Evolutionary conservation across 139 green algal genomes (phyloP).

Genomic region (Zygnema cylindricum): DNA sequence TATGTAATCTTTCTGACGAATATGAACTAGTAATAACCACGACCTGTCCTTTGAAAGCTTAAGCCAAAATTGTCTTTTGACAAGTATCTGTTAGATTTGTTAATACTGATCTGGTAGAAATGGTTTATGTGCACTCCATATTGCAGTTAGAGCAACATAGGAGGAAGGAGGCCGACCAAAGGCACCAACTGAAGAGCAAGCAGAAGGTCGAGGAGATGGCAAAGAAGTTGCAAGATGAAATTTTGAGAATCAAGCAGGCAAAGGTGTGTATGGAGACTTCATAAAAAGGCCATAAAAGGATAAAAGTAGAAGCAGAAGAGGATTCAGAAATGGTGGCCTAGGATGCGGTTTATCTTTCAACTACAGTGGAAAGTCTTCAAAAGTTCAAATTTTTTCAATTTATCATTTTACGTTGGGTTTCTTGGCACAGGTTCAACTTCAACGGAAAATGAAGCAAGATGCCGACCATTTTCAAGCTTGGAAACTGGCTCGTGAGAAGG

Average conservation of each 20-base stretch:
- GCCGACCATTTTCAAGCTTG: constrained; percentile 35
- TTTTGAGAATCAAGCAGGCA: constrained; percentile 81
- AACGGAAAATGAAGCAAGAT: constrained; percentile 63
- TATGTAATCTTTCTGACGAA: too few species aligned
- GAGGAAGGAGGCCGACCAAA: constrained; percentile 66
- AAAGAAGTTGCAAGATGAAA: constrained; percentile 76
- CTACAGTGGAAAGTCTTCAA: constrained; percentile 15
- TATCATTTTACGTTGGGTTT: constrained; percentile 32
- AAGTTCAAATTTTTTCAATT: constrained; percentile 21
- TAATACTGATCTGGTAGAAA: too few species aligned
- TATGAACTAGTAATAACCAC: too few species aligned
- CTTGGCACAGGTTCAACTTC: constrained; percentile 62
- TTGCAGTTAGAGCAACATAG: constrained; percentile 71
- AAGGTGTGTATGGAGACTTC: constrained; percentile 65
- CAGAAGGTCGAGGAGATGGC: constrained; percentile 61
- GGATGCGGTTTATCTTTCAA: not conserved
- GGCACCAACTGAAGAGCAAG: constrained; percentile 68
- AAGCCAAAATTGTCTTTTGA: too few species aligned
- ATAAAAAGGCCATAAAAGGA: not conserved
- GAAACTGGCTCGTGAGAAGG: constrained; percentile 66
- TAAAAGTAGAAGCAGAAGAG: constrained; percentile 36
- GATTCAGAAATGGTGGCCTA: too few species aligned
- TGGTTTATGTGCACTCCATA: too few species aligned
- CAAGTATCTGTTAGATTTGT: too few species aligned
- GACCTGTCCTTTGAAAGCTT: too few species aligned